These are phyloP conservation scores for Flaveria bidentis DNA, from an alignment of 129 eudicot genomes.

Conservation along the genomic window DNA sequence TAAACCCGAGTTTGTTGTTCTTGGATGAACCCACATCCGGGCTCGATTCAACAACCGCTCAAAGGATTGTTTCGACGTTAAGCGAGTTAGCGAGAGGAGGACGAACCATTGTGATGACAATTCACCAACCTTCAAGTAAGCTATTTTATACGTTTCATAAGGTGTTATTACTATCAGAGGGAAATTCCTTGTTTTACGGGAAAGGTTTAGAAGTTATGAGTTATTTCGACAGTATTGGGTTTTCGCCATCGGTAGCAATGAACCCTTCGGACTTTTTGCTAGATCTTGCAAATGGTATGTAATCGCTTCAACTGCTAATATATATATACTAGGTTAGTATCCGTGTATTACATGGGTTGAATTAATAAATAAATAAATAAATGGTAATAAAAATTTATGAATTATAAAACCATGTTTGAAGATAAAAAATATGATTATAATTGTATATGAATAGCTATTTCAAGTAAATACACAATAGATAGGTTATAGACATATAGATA, in stretches of 20 bases:
- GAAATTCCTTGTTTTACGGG: slow-evolving; percentile 73
- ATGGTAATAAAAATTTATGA: too few species aligned
- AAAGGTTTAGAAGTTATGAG: slow-evolving; percentile 58
- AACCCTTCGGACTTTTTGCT: slow-evolving; percentile 84
- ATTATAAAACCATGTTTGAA: too few species aligned
- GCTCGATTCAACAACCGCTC: slow-evolving; percentile 92
- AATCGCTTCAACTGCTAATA: too few species aligned
- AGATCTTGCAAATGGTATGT: slow-evolving; percentile 83
- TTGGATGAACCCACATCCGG: slow-evolving; percentile 95
- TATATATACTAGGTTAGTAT: too few species aligned
- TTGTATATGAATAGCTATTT: too few species aligned
- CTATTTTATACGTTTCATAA: slow-evolving; percentile 83
- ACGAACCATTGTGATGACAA: slow-evolving; percentile 78
- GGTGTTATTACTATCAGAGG: slow-evolving; percentile 73
- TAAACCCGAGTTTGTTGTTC: slow-evolving; percentile 74
- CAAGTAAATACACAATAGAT: too few species aligned
- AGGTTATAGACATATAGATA: too few species aligned
- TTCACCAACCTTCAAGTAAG: slow-evolving; percentile 88
- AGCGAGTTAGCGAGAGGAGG: slow-evolving; percentile 77
- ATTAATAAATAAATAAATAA: too few species aligned
- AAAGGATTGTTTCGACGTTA: slow-evolving; percentile 60
- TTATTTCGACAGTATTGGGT: slow-evolving; percentile 64
- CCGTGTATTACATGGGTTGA: too few species aligned
- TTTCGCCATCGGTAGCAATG: slow-evolving; percentile 69
- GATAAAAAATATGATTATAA: too few species aligned